phyloP scores from a whole-genome alignment of 2,329 filamentous ascomycete species.

The Ophiostoma piceae region DNA sequence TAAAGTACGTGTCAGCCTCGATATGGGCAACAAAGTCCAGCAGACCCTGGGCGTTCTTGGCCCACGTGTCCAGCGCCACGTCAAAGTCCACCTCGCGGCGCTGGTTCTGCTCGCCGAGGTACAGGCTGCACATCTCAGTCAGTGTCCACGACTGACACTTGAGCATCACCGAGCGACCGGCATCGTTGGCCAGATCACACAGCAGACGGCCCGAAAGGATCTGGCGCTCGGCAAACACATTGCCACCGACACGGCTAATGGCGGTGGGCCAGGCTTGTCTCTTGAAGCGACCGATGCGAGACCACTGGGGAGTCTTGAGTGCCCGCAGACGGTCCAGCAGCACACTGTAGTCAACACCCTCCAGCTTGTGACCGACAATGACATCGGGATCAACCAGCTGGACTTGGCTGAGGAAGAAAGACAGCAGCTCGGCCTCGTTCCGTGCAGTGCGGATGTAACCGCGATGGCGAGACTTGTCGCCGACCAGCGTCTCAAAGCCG shows the following conservation, averaged over 20 bases:
- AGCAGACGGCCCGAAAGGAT: conserved; percentile 82
- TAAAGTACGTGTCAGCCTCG: conserved; percentile 92
- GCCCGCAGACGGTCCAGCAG: conserved; percentile 80
- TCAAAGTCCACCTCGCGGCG: conserved; percentile 88
- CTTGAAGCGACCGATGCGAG: conserved; percentile 81
- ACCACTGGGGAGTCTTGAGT: conserved; percentile 91
- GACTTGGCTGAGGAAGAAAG: conserved; percentile 83
- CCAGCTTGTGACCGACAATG: conserved; percentile 88
- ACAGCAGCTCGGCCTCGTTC: conserved; percentile 77
- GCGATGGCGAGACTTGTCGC: conserved; percentile 56
- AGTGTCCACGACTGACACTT: conserved; percentile 98
- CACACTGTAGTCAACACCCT: conserved; percentile 93
- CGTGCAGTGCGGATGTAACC: conserved; percentile 76
- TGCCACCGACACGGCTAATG: conserved; percentile 78
- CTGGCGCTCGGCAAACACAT: conserved; percentile 89
- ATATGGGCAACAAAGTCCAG: conserved; percentile 93
- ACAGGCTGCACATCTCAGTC: conserved; percentile 93
- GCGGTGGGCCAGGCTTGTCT: conserved; percentile 80
- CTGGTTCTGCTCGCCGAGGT: conserved; percentile 56
- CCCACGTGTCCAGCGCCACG: conserved; percentile 79
- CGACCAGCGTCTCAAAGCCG: conserved; percentile 75
- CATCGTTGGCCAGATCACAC: conserved; percentile 92
- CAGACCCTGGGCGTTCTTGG: conserved; percentile 72
- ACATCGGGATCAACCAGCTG: conserved; percentile 89
- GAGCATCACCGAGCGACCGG: conserved; percentile 93